phyloP scores from a whole-genome alignment of 208 protist species.

The Leptomonas pyrrhocoris region DNA sequence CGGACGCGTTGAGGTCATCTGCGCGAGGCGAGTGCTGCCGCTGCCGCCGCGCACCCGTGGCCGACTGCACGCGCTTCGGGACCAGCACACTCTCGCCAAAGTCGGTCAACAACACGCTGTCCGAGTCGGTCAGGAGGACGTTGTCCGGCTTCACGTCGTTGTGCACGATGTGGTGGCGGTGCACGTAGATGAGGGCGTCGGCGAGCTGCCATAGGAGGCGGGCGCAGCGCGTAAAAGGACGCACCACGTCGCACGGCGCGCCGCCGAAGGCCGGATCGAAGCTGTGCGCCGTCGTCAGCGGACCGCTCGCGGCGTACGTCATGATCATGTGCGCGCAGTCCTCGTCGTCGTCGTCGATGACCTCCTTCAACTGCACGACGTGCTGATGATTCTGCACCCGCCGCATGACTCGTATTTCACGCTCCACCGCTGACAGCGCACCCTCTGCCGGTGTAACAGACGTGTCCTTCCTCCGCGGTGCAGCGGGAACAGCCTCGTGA shows the following conservation, averaged over 20 bases:
- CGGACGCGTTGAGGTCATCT: conserved; percentile 17
- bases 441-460: neutral
- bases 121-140: conserved; percentile 73
- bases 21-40: conserved; percentile 4
- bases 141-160: conserved; percentile 91
- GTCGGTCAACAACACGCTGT: conserved; percentile 78
- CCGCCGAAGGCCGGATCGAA: conserved; percentile 29
- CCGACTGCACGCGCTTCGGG: conserved; percentile 11
- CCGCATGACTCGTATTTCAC: conserved; percentile 94
- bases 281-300: conserved; percentile 33
- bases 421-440: conserved; percentile 58
- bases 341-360: conserved; percentile 94
- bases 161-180: conserved; percentile 76
- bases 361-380: conserved; percentile 90
- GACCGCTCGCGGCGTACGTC: conserved; percentile 47
- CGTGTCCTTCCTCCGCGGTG: neutral
- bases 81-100: conserved; percentile 75
- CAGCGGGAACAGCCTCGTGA: neutral
- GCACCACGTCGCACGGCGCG: conserved; percentile 38
- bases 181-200: conserved; percentile 72
- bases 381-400: conserved; percentile 90
- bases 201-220: conserved; percentile 58
- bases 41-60: neutral
- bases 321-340: conserved; percentile 81
- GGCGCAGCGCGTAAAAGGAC: conserved; percentile 38